Evolutionary conservation across 1,284 basidiomycete species (phyloP), one percentile per base, ranked within the genome.

Genomic region (Phenoliferia sp.): DNA sequence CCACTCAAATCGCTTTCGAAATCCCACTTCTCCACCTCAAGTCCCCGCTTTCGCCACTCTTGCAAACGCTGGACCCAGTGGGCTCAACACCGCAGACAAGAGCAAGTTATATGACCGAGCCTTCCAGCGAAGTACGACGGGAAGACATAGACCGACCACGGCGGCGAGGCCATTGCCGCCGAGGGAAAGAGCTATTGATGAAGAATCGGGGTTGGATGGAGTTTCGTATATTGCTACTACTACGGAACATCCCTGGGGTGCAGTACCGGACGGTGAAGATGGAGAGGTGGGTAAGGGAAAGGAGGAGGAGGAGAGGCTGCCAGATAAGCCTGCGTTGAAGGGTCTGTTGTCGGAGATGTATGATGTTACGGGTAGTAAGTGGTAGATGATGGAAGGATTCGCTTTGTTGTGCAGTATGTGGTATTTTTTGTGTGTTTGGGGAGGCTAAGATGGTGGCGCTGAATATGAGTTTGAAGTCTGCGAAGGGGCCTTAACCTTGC

Each of bases 51-150:
- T 32, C 31, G 32, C n/a, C 5, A 1, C 55, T 15, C n/a, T 9
- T 26, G 54, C 26, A 6, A 17, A 31, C 16, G 55, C 15, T 35
- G 3, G 17, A 19, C 54, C 54, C 17, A 31, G 7, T 31, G 54
- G 44, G 3, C 79, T n/a, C n/a, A n/a, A n/a, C n/a, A n/a, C n/a
- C n/a, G n/a, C 80, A 15, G 87, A 87, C 65, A 84, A 84, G 63
- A 84, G 85, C 15, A 83, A 86, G 66, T 85, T 87, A 74, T 90
- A 90, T 78, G 89, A 90, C 73, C 84, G 85, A 31, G 88, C 88
- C 34, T 80, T 91, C 61, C 82, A 83, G 64, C 87, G 88, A 75
- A 90, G 88, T 69, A 87, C 88, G 76, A n/a, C n/a, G n/a, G n/a
- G n/a, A n/a, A n/a, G n/a, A n/a, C n/a, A n/a, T n/a, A n/a, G n/a